phyloP scores from a whole-genome alignment of 305 asterid species.

The Fraxinus greggii region DNA sequence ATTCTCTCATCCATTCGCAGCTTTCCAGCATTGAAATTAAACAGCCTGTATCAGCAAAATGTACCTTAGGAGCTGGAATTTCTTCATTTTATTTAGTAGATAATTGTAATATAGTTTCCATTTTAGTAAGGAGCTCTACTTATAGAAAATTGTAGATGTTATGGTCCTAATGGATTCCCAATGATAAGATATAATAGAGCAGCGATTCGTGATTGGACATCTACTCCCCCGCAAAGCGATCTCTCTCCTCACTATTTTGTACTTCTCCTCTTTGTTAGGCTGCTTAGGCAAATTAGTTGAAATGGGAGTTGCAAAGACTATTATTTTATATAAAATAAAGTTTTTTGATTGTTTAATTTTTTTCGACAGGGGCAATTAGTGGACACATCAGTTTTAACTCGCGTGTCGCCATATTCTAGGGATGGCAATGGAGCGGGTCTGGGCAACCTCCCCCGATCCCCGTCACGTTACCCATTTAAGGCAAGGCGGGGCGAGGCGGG shows the following conservation, averaged over 20 bases:
- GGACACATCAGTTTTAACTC: not conserved
- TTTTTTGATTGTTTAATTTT: not conserved
- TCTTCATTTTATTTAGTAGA: not conserved
- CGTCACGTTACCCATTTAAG: too few species aligned
- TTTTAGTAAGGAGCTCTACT: not conserved
- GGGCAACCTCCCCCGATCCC: too few species aligned
- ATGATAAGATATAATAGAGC: not conserved
- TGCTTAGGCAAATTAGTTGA: not conserved
- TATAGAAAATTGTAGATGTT: not conserved
- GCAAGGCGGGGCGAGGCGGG: too few species aligned
- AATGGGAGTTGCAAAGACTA: not conserved
- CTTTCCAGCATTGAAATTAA: slow-evolving; percentile 78
- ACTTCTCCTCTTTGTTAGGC: not conserved
- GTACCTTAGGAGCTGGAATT: not conserved
- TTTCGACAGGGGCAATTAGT: not conserved
- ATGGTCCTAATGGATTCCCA: not conserved
- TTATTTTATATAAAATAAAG: not conserved
- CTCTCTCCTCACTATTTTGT: not conserved
- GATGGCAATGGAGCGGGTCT: too few species aligned
- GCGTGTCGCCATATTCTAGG: not conserved
- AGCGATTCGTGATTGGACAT: not conserved
- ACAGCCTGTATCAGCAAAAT: slow-evolving; percentile 57
- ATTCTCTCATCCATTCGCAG: slow-evolving; percentile 89
- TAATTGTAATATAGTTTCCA: not conserved
- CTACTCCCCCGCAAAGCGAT: not conserved